phyloP scores from a whole-genome alignment of 2,329 filamentous ascomycete species.

The Cryphonectria nitschkei region DNA sequence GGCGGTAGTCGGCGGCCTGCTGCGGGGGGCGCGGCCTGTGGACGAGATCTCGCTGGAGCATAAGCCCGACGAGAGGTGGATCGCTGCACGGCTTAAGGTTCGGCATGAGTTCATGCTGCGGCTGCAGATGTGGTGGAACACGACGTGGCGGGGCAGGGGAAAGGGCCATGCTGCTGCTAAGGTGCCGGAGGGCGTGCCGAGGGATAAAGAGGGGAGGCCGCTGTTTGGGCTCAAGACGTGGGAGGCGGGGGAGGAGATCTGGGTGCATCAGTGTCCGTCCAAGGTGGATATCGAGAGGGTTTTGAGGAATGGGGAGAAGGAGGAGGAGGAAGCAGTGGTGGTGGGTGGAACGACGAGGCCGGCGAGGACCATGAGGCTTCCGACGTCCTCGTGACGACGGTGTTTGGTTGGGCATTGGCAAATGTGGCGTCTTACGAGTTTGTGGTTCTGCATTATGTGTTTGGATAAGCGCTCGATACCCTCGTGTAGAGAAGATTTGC shows the following conservation, averaged over 20 bases:
- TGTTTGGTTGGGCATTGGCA: neutral
- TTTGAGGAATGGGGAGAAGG: too few species aligned
- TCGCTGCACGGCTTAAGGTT: conserved; percentile 60
- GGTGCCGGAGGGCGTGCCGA: conserved; percentile 37
- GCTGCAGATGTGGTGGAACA: conserved; percentile 45
- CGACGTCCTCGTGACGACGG: conserved; percentile 6
- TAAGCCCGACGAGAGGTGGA: conserved; percentile 61
- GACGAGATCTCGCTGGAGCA: conserved; percentile 53
- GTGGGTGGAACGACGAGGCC: neutral
- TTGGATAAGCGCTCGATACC: conserved; percentile 3
- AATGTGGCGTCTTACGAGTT: too few species aligned
- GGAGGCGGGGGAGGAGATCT: conserved; percentile 38
- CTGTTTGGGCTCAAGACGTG: conserved; percentile 40
- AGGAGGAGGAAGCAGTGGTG: neutral
- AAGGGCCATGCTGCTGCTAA: conserved; percentile 36
- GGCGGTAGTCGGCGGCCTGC: conserved; percentile 56
- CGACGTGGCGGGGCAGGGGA: conserved; percentile 35
- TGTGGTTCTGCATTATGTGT: neutral
- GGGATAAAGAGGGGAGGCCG: conserved; percentile 44
- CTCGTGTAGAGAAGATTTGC: neutral
- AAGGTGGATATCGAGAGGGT: conserved; percentile 33
- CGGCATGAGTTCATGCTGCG: conserved; percentile 60
- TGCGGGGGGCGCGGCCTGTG: conserved; percentile 48
- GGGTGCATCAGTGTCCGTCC: conserved; percentile 39
- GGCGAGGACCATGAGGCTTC: neutral